A percentile compares a stretch with the other conserved stretches of the same genome.
Evolutionary conservation across 495 filamentous ascomycete genomes (phyloP).

Genomic region (Hyaloscypha hepaticicola): DNA sequence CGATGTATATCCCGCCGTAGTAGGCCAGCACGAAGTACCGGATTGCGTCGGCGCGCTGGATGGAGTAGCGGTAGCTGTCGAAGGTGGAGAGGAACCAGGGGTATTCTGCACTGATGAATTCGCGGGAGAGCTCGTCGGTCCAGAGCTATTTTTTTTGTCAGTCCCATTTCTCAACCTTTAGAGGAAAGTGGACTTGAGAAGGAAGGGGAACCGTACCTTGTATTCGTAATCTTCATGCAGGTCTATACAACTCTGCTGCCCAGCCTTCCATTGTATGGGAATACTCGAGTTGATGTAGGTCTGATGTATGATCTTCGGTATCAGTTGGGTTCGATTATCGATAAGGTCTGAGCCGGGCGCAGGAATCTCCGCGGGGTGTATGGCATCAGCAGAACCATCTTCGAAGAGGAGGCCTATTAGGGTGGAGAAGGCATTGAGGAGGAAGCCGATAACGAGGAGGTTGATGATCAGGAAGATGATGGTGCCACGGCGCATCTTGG

Average conservation of each 20-base stretch:
- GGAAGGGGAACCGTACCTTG: conserved; percentile 51
- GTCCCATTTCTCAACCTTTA: not conserved
- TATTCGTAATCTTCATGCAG: conserved; percentile 79
- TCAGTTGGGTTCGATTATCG: conserved; percentile 42
- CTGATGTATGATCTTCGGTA: conserved; percentile 90
- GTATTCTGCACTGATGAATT: conserved; percentile 72
- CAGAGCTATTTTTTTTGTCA: conserved; percentile 62
- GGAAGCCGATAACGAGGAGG: conserved; percentile 54
- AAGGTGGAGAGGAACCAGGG: conserved; percentile 86
- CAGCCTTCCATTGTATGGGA: conserved; percentile 68
- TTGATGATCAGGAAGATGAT: conserved; percentile 63
- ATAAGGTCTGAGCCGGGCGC: conserved; percentile 59
- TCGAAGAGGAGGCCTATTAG: conserved; percentile 65
- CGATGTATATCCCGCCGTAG: conserved; percentile 86
- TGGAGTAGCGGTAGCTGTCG: conserved; percentile 75
- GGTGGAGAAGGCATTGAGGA: conserved; percentile 63
- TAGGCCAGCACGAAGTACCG: conserved; percentile 84
- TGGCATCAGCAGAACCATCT: conserved; percentile 63
- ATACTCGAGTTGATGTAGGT: conserved; percentile 65
- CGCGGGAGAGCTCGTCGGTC: conserved; percentile 73
- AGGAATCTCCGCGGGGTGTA: conserved; percentile 61
- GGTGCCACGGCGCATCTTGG: conserved; percentile 62
- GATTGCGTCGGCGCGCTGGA: conserved; percentile 85
- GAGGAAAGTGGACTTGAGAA: not conserved
- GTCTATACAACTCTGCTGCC: conserved; percentile 73